Base-by-base conservation (phyloP, 108 stramenopile genomes). In the Skeletonema potamos region DNA sequence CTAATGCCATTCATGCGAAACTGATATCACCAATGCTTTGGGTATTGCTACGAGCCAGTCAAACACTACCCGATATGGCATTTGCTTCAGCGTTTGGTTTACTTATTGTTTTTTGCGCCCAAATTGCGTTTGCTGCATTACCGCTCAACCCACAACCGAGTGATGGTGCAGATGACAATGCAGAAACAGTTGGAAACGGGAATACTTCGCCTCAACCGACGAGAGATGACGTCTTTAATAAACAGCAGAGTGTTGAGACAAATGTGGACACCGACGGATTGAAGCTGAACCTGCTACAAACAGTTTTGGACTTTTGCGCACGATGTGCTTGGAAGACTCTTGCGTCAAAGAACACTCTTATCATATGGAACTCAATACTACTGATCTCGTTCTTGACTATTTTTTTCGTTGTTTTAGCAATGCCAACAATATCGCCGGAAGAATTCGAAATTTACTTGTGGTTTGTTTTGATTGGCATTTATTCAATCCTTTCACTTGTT, bases 31-130 rank as follows among this genome's bases (percentile, higher is more conserved):
- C 51, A 34, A 43, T 43, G n/a, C 56, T 68, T 59, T 56, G 62
- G 46, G 64, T 72, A 62, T 11, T 79, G 44, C 39, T 79, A 1
- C 64, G 78, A 37, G 57, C 62, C 41, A 68, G 78, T 56, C 78
- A 79, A 79, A 79, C 78, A 28, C 48, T 79, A n/a, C 78, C 78
- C 12, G 70, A 79, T 27, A 48, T 79, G 39, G 58, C 55, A 58
- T 68, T 79, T 33, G 66, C 78, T 33, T 72, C 71, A 15, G 72
- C 78, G 33, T 73, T 73, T 20, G 72, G 70, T 15, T 54, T 73
- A 8, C 22, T 79, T 12, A 66, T 79, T 13, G 68, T 73, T 32
- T 79, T 79, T 54, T 73, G 66, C 34, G 78, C 78, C 9, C 60
- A 60, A 62, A 65, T 73, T 58, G 63, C 78, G 9, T 79, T 72